Base-by-base conservation (phyloP, 768 basidiomycete genomes). In the Pulveroboletus ravenelii region DNA sequence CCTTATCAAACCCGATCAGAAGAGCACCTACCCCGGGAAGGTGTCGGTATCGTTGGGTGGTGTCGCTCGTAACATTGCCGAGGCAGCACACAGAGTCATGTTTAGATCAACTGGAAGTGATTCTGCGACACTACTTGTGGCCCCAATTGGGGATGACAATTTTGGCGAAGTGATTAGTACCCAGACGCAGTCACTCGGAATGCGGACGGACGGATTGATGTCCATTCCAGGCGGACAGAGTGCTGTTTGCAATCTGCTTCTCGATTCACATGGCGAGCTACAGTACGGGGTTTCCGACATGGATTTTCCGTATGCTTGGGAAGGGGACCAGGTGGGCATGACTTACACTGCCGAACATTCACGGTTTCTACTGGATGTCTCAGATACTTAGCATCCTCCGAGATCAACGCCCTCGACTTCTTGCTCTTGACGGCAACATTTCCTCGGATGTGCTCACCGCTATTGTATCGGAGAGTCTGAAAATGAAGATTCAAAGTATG, bases 11-110 rank as follows among this genome's bases (percentile, higher is more conserved):
- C 57, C 75, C 31, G 65, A 72, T n/a, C 66, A 75, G 12, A 75
- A 82, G 49, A 88, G 92, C 0, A 98, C 94, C 0, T 78, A 78
- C 10, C 92, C 93, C 0, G 96, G 96, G 10, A 72, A 65, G 12
- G 81, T 98, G 23, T 71, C 74, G 14, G 53, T 94, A 35, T 78
- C 86, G 0, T 71, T 89, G 6, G 95, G 95, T 1, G 95, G 95
- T 27, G 95, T 99, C 13, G 93, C 81, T 1, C 84, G 94, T n/a
- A 99, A 99, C 64, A 81, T 99, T 38, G 89, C 94, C 3, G 93
- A 97, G 66, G 90, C 93, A 1, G 78, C 92, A 6, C 84, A 89
- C 63, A 81, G 89, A 27, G 66, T 86, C 6, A 63, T 84, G 52
- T 61, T 70, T 38, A 53, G 42, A 35, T 66, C 68, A 7, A 57